Conservation (phyloP, 352 stramenopile genomes). For the Phytophthora hibernalis region DNA sequence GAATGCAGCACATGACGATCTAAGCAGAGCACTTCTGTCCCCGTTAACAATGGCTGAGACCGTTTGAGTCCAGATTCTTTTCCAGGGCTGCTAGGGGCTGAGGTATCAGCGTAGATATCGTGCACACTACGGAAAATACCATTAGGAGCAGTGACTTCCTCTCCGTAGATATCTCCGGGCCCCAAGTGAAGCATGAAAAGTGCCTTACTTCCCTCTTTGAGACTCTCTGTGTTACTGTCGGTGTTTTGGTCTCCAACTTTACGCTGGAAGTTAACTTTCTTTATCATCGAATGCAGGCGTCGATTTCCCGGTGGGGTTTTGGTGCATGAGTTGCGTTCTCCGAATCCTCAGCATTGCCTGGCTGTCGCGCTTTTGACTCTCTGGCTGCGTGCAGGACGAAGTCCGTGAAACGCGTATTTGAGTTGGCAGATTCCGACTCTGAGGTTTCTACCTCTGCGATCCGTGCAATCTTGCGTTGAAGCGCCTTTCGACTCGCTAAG, state of each 20-base stretch:
- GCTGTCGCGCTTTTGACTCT: slow-evolving; percentile 5
- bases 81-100: neutral
- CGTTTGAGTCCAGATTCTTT: neutral
- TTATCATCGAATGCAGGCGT: slow-evolving; percentile 33
- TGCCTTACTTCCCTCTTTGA: slow-evolving; percentile 25
- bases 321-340: neutral
- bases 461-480: slow-evolving; percentile 32
- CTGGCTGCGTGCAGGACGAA: slow-evolving; percentile 60
- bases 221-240: slow-evolving; percentile 6
- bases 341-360: neutral
- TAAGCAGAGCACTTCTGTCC: slow-evolving; percentile 50
- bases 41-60: neutral
- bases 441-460: slow-evolving; percentile 29
- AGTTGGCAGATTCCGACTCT: slow-evolving; percentile 5
- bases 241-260: slow-evolving; percentile 10
- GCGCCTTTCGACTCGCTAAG: slow-evolving; percentile 15
- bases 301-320: slow-evolving; percentile 5
- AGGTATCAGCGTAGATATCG: slow-evolving; percentile 45
- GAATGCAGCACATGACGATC: slow-evolving; percentile 42
- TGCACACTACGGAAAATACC: slow-evolving; percentile 46
- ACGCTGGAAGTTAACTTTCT: slow-evolving; percentile 33
- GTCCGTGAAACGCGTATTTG: slow-evolving; percentile 43
- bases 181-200: slow-evolving; percentile 54
- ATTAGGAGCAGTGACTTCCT: slow-evolving; percentile 49
- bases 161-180: slow-evolving; percentile 57